phyloP scores from a whole-genome alignment of 2,329 filamentous ascomycete genomes.

The Boeremia lycopersici region DNA sequence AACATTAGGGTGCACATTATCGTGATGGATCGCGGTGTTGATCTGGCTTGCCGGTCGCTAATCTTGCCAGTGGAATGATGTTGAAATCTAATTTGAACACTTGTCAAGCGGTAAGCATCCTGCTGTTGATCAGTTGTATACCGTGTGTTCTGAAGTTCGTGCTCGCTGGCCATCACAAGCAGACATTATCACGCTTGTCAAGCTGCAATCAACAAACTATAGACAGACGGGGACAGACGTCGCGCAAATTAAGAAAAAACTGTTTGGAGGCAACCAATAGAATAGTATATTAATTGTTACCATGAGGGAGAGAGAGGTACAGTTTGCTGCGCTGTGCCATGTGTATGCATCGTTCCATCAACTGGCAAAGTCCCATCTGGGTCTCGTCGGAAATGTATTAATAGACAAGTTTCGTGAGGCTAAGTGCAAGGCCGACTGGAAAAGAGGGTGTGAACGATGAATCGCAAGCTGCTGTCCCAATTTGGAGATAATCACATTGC shows the following conservation, averaged over 20 bases:
- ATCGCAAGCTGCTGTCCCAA: background rate
- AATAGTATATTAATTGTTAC: slow-evolving; percentile 5
- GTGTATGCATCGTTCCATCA: background rate
- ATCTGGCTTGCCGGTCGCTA: background rate
- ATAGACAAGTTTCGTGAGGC: background rate
- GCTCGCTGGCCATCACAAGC: background rate
- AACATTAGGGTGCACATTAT: background rate
- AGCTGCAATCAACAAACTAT: background rate
- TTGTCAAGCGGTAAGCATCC: too few relatives aligned
- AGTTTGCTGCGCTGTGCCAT: background rate
- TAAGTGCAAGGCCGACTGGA: background rate
- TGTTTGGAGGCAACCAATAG: background rate
- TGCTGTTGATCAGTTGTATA: background rate
- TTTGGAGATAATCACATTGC: slow-evolving; percentile 2
- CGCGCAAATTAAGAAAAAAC: background rate
- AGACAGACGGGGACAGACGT: background rate
- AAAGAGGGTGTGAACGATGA: background rate
- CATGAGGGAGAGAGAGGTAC: background rate
- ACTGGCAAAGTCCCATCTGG: background rate
- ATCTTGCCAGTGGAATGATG: background rate
- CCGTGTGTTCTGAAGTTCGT: background rate
- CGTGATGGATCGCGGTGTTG: background rate
- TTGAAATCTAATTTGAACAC: background rate
- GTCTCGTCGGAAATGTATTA: background rate
- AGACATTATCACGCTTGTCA: background rate